A percentile compares a stretch with the other conserved stretches of the same genome.
Conservation (phyloP, 2,329 filamentous ascomycete species). For the Bipolaris oryzae region DNA sequence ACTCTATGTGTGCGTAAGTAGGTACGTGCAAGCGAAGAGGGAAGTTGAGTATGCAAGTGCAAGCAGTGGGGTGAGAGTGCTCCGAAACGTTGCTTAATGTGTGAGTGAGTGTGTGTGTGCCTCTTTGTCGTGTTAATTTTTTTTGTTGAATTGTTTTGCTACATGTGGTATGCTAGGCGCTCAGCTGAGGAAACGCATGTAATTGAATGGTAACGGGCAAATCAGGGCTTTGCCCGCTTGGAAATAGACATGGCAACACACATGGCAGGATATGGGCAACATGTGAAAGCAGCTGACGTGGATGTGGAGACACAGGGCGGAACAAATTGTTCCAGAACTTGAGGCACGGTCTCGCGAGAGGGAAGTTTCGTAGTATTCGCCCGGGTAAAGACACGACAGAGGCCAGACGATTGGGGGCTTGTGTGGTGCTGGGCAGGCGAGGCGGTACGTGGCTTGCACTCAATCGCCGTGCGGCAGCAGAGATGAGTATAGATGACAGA, state of each 20-base stretch:
- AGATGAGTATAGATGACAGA: slow-evolving; percentile 15
- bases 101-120: too few relatives aligned
- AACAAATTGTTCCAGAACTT: slow-evolving; percentile 27
- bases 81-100: neutral
- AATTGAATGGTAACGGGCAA: slow-evolving; percentile 7
- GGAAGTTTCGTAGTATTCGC: slow-evolving; percentile 28
- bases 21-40: neutral
- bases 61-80: neutral
- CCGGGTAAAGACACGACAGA: slow-evolving; percentile 7
- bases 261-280: slow-evolving; percentile 8
- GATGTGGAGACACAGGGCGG: slow-evolving; percentile 23
- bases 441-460: slow-evolving; percentile 36
- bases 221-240: slow-evolving; percentile 11
- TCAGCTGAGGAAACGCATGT: slow-evolving; percentile 9
- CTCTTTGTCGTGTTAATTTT: neutral
- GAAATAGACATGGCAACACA: neutral
- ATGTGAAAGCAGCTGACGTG: slow-evolving; percentile 27
- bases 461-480: slow-evolving; percentile 26
- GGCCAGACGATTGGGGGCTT: slow-evolving; percentile 10
- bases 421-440: slow-evolving; percentile 9
- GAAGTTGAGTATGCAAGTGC: too few relatives aligned
- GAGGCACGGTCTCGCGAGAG: slow-evolving; percentile 17
- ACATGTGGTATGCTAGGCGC: neutral
- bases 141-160: slow-evolving; percentile 10
- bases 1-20: neutral